Percentiles rank a stretch among this genome's conserved stretches.
phyloP scores from a whole-genome alignment of 1,139 yeast genomes.

The Suzukiozyma palmioleophila region DNA sequence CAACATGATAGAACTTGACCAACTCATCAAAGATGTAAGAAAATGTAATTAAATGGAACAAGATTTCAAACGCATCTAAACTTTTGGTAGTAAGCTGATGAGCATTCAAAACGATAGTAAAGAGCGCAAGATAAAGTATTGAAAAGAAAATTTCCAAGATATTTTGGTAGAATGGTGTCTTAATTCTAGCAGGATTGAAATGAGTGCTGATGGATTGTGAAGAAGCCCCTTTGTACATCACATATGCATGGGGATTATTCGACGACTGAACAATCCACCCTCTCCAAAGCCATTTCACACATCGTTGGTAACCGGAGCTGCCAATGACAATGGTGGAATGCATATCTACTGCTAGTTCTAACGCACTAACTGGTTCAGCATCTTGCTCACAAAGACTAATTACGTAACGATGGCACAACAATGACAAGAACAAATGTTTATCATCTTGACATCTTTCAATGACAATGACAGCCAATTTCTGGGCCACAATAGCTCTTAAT shows the following conservation, averaged over 20 bases:
- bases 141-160: conserved; percentile 65
- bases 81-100: conserved; percentile 28
- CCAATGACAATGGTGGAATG: conserved; percentile 76
- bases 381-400: conserved; percentile 63
- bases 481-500: conserved; percentile 65
- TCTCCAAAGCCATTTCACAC: conserved; percentile 87
- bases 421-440: conserved; percentile 66
- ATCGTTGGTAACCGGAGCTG: conserved; percentile 77
- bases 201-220: conserved; percentile 58
- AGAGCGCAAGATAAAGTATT: conserved; percentile 57
- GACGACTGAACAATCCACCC: conserved; percentile 86
- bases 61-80: conserved; percentile 43
- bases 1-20: conserved; percentile 71
- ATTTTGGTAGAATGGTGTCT: conserved; percentile 82
- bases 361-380: conserved; percentile 59
- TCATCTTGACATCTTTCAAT: conserved; percentile 58
- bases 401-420: conserved; percentile 73
- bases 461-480: conserved; percentile 62
- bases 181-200: conserved; percentile 77
- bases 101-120: conserved; percentile 61
- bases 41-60: conserved; percentile 62
- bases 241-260: conserved; percentile 65
- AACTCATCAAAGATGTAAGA: conserved; percentile 68
- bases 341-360: conserved; percentile 83
- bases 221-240: conserved; percentile 56